Evolutionary conservation across 805 yeast species (phyloP).

Genomic region (Kodamaea restingae): DNA sequence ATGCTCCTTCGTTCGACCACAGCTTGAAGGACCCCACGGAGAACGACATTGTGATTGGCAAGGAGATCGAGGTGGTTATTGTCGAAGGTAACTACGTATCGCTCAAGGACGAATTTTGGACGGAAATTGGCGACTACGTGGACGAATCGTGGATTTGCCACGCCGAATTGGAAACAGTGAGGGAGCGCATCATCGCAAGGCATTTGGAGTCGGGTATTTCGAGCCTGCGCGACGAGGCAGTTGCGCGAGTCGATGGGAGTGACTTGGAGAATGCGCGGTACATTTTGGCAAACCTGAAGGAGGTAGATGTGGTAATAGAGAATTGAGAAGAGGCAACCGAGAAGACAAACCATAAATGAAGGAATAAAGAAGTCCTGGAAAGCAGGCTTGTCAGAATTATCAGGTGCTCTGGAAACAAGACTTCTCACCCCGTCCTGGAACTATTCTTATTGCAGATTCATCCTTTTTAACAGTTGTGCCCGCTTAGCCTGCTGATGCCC

Average conservation of each 20-base stretch:
- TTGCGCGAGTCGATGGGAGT: constrained; percentile 45
- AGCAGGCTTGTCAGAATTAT: too few species aligned
- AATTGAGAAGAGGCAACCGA: not conserved
- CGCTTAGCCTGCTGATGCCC: too few species aligned
- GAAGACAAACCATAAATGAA: not conserved
- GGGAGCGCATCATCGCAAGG: constrained; percentile 18
- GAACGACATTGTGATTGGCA: constrained; percentile 17
- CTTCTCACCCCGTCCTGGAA: too few species aligned
- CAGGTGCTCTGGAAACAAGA: too few species aligned
- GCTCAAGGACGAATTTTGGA: constrained; percentile 20
- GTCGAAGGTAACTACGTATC: constrained; percentile 27
- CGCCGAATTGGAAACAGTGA: constrained; percentile 13
- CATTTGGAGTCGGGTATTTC: constrained; percentile 22
- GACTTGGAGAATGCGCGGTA: constrained; percentile 64
- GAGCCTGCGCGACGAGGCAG: constrained; percentile 43
- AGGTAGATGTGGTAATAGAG: constrained; percentile 8
- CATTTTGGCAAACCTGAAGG: constrained; percentile 14
- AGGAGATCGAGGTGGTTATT: constrained; percentile 17
- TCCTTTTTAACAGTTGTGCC: too few species aligned
- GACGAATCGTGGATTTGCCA: constrained; percentile 22
- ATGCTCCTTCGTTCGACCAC: constrained; percentile 30
- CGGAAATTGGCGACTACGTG: constrained; percentile 13
- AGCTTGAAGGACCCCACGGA: constrained; percentile 23
- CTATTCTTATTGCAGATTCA: too few species aligned
- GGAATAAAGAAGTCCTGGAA: not conserved